Percentiles rank a stretch among this genome's conserved stretches.
phyloP scores from a whole-genome alignment of 352 stramenopile species.

The Plasmopara viticola region DNA sequence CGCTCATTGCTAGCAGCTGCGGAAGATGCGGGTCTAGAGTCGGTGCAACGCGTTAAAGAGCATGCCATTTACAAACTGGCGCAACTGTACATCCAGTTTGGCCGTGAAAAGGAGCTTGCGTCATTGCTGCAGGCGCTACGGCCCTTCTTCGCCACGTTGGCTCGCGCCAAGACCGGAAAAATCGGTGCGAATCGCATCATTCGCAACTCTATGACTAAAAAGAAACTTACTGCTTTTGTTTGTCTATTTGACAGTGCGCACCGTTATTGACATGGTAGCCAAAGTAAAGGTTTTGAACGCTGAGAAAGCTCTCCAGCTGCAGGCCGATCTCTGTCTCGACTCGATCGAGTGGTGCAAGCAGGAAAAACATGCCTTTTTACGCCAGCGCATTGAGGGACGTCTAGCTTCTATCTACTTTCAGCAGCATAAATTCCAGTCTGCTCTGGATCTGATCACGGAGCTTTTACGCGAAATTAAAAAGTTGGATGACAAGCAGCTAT shows the following conservation, averaged over 20 bases:
- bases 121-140: slow-evolving; percentile 82
- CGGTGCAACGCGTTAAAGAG: slow-evolving; percentile 91
- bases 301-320: slow-evolving; percentile 91
- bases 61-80: slow-evolving; percentile 94
- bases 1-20: slow-evolving; percentile 24
- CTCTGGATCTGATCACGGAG: slow-evolving; percentile 91
- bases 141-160: slow-evolving; percentile 93
- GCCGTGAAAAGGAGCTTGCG: slow-evolving; percentile 82
- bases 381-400: slow-evolving; percentile 95
- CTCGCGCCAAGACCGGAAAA: slow-evolving; percentile 98
- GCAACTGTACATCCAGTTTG: slow-evolving; percentile 86
- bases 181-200: slow-evolving; percentile 38
- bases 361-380: slow-evolving; percentile 96
- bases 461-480: slow-evolving; percentile 98
- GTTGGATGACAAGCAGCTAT: slow-evolving; percentile 98
- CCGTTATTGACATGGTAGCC: slow-evolving; percentile 96
- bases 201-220: background rate
- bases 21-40: slow-evolving; percentile 56
- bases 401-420: slow-evolving; percentile 90
- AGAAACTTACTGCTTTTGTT: background rate
- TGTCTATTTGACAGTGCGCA: slow-evolving; percentile 65
- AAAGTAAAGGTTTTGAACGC: slow-evolving; percentile 84
- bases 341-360: slow-evolving; percentile 93
- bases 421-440: slow-evolving; percentile 87
- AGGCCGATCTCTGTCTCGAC: slow-evolving; percentile 91